A percentile compares a stretch with the other conserved stretches of the same genome.
Evolutionary conservation across 2,329 filamentous ascomycete genomes (phyloP).

Genomic region (Dactylella cylindrospora): DNA sequence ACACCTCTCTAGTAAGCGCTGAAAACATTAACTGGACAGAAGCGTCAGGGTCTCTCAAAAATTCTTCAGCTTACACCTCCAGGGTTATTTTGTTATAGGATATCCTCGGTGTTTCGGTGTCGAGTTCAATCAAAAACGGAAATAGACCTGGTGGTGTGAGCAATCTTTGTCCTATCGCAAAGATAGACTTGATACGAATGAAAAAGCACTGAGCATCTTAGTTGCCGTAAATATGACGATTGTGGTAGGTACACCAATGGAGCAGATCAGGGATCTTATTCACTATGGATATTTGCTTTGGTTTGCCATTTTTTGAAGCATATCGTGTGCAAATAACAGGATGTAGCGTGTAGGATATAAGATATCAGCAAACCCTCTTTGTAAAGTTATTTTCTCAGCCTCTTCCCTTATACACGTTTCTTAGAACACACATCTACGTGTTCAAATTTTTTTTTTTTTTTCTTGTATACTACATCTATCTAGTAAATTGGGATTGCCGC

Average conservation of each 20-base stretch:
- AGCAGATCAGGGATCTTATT: no score
- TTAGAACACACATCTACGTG: slow-evolving; percentile 21
- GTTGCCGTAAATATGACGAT: no score
- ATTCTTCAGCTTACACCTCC: slow-evolving; percentile 6
- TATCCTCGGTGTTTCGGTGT: slow-evolving; percentile 5
- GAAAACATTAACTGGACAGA: slow-evolving; percentile 26
- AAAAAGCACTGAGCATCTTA: slow-evolving; percentile 17
- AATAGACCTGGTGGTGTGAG: slow-evolving; percentile 26
- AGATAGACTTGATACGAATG: slow-evolving; percentile 5
- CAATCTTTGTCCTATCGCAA: slow-evolving; percentile 15
- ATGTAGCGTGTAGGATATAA: no score
- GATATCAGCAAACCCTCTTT: no score
- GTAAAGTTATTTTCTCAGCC: no score
- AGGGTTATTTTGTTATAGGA: slow-evolving; percentile 8
- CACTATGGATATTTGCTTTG: no score
- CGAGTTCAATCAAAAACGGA: slow-evolving; percentile 16
- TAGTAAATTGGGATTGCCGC: slow-evolving; percentile 21
- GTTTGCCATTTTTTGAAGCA: no score
- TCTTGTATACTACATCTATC: slow-evolving; percentile 10
- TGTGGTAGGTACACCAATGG: no score
- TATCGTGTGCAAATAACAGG: no score
- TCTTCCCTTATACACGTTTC: no score
- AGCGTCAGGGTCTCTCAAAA: slow-evolving; percentile 22
- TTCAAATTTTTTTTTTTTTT: slow-evolving; percentile 28
- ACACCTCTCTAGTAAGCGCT: slow-evolving; percentile 36